Percentiles rank a stretch among this genome's conserved stretches.
Evolutionary conservation across 1,284 basidiomycete species (phyloP).

Genomic region (Moniliella sp.): DNA sequence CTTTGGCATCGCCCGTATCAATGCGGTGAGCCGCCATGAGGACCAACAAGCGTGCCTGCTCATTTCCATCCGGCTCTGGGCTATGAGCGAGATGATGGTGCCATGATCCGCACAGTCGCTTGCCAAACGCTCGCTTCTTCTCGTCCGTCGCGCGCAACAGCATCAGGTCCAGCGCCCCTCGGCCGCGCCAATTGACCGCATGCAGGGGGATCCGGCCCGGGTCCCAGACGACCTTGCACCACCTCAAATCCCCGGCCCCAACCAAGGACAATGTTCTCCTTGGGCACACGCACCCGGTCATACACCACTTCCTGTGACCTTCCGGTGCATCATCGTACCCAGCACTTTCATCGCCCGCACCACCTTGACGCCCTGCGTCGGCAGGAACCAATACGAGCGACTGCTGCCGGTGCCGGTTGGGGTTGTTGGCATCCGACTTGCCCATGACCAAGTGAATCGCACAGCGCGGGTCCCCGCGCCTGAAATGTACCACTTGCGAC

Average conservation of each 20-base stretch:
- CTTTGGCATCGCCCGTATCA: conserved; percentile 70
- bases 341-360: conserved; percentile 66
- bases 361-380: conserved; percentile 62
- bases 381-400: conserved; percentile 80
- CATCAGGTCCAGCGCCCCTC: conserved; percentile 65
- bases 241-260: conserved; percentile 86
- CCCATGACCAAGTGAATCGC: conserved; percentile 80
- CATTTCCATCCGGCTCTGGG: conserved; percentile 86
- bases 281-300: conserved; percentile 75
- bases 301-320: conserved; percentile 89
- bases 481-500: conserved; percentile 98
- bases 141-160: conserved; percentile 78
- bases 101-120: too few species aligned
- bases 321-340: conserved; percentile 34
- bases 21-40: conserved; percentile 80
- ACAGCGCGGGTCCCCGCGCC: conserved; percentile 85
- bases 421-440: conserved; percentile 58
- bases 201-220: conserved; percentile 80
- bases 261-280: conserved; percentile 62
- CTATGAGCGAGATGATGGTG: too few species aligned
- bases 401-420: conserved; percentile 58
- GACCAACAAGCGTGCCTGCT: conserved; percentile 63
- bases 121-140: conserved; percentile 77
- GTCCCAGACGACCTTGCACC: conserved; percentile 87
- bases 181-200: conserved; percentile 80